Evolutionary conservation across 148 eudicot species (phyloP), one percentile per base, ranked within the genome.

Genomic region (Vaccinium vitisidaea): DNA sequence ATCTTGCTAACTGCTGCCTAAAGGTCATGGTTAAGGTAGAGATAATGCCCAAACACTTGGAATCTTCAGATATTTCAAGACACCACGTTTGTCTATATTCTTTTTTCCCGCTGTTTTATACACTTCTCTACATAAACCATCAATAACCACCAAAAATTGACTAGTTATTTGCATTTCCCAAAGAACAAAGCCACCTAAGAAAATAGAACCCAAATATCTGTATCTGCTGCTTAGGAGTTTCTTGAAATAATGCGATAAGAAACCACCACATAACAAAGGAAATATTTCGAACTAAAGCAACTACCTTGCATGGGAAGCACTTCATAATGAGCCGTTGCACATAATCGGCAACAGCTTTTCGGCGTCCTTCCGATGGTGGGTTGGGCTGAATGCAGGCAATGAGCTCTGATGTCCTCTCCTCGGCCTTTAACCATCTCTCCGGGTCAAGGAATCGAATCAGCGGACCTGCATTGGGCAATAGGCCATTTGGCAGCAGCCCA

Each of bases 271-370:
- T 18, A 43, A 70, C 10, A 23, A 10, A 58, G 12, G 8, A 5
- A 74, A 83, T 25, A 55, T 52, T 4, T 32, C 61, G 25, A 61
- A 77, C 81, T 59, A 27, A 84, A 21, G 36, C 70, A 16, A 61
- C 2, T 63, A 96, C 99, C 99, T 92, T 87, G 81, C 98, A 96
- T 19, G 97, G 94, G 84, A 96, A 86, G 85, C 97, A 93, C 80
- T 90, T 85, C 84, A 79, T 88, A 80, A 96, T 92, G 80, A 96
- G 95, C 70, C 92, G 82, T 87, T 93, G 91, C 81, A 96, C 94
- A 55, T 93, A 96, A 80, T 91, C 87, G n/a, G 97, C 99, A 39
- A 96, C 95, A 49, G 94, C 98, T 80, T 90, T 92, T 82, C 99
- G 88, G 67, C 91, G 90, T 81, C 84, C 91, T 87, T 92, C 96